Percentiles rank a stretch among this genome's conserved stretches.
These are phyloP conservation scores for Mentha longifolia DNA, from an alignment of 257 asterid genomes.

Conservation along the genomic window DNA sequence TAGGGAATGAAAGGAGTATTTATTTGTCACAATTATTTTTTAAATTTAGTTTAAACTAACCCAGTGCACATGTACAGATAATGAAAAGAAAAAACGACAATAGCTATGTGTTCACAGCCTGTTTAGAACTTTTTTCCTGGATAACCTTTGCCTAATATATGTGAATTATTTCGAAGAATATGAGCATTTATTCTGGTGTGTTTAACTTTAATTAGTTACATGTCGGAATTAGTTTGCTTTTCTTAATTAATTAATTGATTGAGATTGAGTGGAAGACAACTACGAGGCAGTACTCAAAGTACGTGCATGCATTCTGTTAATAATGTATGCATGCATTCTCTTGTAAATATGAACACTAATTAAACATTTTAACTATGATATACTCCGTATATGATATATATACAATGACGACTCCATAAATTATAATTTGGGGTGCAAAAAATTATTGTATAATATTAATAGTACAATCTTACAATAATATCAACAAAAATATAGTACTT, in stretches of 20 bases:
- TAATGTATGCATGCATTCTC: too few relatives aligned
- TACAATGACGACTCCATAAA: too few relatives aligned
- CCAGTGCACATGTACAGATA: constrained; percentile 17
- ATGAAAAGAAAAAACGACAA: constrained; percentile 15
- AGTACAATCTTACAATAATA: too few relatives aligned
- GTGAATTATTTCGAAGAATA: neutral
- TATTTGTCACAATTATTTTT: neutral
- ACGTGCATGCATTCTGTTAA: neutral
- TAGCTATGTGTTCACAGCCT: constrained; percentile 5
- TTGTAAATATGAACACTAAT: too few relatives aligned
- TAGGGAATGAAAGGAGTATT: too few relatives aligned
- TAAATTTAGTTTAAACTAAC: neutral
- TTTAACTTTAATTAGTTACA: too few relatives aligned
- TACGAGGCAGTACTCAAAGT: neutral
- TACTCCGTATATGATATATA: too few relatives aligned
- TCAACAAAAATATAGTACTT: too few relatives aligned
- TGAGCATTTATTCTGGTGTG: neutral
- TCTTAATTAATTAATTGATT: neutral
- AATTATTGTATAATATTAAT: too few relatives aligned
- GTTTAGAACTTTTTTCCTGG: constrained; percentile 1
- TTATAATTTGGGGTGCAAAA: too few relatives aligned
- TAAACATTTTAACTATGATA: too few relatives aligned
- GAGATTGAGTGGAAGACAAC: neutral
- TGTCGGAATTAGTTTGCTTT: neutral
- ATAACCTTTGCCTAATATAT: neutral